Base-by-base conservation (phyloP, 768 basidiomycete species). In the Phaeotremella fagi region DNA sequence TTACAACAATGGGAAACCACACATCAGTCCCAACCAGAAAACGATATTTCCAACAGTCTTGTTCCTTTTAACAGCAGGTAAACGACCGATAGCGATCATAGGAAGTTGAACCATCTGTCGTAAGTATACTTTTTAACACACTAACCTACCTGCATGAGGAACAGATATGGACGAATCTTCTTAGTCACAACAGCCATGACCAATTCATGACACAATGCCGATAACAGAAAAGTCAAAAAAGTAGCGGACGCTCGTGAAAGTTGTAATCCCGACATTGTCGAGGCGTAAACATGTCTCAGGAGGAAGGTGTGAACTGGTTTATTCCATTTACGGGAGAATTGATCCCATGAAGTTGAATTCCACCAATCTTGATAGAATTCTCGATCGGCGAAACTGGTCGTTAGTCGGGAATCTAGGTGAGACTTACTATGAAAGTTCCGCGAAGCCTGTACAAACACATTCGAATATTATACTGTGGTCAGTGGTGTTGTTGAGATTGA, bases 331-430 rank as follows among this genome's bases (percentile, higher is more conserved):
- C 95, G 84, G 3, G 92, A 88, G 73, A 94, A 97, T 74, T 97
- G 90, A 62, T 97, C 94, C 88, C 87, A 91, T 1, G 90, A 88
- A 0, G 86, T 90, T 4, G 90, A 90, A 75, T 98, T 98, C 94
- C 94, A 97, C 89, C 92, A 97, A 72, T 95, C 94, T 75, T 91
- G 88, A 70, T 98, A 99, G 74, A 98, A 99, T 61, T 90, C 86
- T 42, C 94, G 80, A 71, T 99, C 94, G n/a, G 90, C 89, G 68
- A 99, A 99, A 71, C 88, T 90, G 58, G 23, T 4, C 16, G 45
- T 44, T 28, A 24, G 35, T 42, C 20, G 24, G 29, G 38, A 11
- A 16, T 7, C 9, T 7, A 33, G 31, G 31, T 33, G 16, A 33
- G 16, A 36, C 73, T 54, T 62, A 90, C 89, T 82, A 86, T 4